Evolutionary conservation across 371 early-diverging fungal genomes (phyloP).

Genomic region (Mucor sp.): DNA sequence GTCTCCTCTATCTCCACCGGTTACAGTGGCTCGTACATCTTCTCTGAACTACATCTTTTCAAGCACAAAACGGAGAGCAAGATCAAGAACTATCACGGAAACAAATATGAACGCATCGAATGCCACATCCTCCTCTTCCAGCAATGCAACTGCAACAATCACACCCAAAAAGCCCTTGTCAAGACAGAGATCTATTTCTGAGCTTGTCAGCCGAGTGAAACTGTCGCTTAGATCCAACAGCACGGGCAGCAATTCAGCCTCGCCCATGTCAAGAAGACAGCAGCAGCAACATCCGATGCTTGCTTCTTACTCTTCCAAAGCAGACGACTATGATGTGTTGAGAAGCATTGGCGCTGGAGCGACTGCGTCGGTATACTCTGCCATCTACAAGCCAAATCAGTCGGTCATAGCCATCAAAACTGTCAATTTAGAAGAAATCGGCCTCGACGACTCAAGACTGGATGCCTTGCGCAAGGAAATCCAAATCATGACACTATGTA

Average conservation of each 20-base stretch:
- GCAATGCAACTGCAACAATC: not conserved
- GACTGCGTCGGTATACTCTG: constrained; percentile 45
- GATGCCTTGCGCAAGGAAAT: constrained; percentile 59
- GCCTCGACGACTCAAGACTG: constrained; percentile 28
- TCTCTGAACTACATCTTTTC: constrained; percentile 22
- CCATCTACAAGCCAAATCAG: constrained; percentile 32
- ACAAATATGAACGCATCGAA: not conserved
- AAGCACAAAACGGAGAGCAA: constrained; percentile 11
- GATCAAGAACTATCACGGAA: constrained; percentile 18
- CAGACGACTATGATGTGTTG: constrained; percentile 27
- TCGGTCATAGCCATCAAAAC: constrained; percentile 44
- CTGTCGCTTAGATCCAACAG: not conserved
- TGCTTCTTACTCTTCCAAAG: constrained; percentile 19
- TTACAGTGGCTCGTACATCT: constrained; percentile 11
- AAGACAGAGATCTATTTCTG: constrained; percentile 28
- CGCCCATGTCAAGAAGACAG: not conserved
- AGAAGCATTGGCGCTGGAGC: constrained; percentile 40
- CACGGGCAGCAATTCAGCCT: not conserved
- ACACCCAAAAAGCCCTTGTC: constrained; percentile 16
- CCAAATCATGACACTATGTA: constrained; percentile 74
- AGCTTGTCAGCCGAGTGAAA: constrained; percentile 23
- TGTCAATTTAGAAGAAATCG: constrained; percentile 34
- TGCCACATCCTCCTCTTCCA: not conserved
- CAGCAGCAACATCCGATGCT: not conserved
- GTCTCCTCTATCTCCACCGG: constrained; percentile 5